A percentile compares a stretch with the other conserved stretches of the same genome.
Conservation (phyloP, 176 grass and related monocot genomes). For the Ampelocalamus luodianensis region DNA sequence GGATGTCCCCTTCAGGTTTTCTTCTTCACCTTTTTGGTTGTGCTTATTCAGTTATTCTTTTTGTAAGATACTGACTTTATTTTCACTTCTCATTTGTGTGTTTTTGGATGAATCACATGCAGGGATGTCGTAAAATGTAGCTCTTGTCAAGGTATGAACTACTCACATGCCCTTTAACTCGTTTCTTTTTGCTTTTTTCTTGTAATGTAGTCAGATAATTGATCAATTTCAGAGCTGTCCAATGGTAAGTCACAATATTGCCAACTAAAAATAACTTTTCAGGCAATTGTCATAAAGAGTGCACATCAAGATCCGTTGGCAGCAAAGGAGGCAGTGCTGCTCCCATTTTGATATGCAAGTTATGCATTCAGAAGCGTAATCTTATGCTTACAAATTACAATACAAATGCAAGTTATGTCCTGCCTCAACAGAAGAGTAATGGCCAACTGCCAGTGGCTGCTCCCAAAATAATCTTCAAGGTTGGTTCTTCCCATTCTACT, state of each 20-base stretch:
- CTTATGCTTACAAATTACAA: slow-evolving; percentile 50
- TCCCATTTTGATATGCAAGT: slow-evolving; percentile 66
- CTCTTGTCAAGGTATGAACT: slow-evolving; percentile 84
- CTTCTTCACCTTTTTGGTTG: slow-evolving; percentile 35
- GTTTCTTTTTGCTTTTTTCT: slow-evolving; percentile 8
- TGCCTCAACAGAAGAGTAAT: slow-evolving; percentile 48
- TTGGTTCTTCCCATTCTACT: slow-evolving; percentile 56
- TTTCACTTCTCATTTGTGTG: slow-evolving; percentile 34
- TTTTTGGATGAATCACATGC: slow-evolving; percentile 44
- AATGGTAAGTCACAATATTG: slow-evolving; percentile 36
- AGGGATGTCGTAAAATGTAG: slow-evolving; percentile 76
- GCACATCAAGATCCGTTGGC: slow-evolving; percentile 54
- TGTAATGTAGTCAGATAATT: not conserved
- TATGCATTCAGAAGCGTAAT: slow-evolving; percentile 59
- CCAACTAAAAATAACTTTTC: slow-evolving; percentile 50
- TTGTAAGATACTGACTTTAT: slow-evolving; percentile 45
- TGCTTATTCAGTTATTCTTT: slow-evolving; percentile 30
- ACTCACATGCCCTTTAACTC: slow-evolving; percentile 28
- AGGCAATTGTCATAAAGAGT: slow-evolving; percentile 90
- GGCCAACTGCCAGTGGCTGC: slow-evolving; percentile 43
- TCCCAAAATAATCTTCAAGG: slow-evolving; percentile 55
- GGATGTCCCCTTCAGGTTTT: slow-evolving; percentile 79
- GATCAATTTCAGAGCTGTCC: slow-evolving; percentile 24
- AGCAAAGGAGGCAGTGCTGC: slow-evolving; percentile 42
- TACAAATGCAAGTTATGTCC: slow-evolving; percentile 41